Evolutionary conservation across 345 rosid species (phyloP).

Genomic region (Heritiera littoralis): DNA sequence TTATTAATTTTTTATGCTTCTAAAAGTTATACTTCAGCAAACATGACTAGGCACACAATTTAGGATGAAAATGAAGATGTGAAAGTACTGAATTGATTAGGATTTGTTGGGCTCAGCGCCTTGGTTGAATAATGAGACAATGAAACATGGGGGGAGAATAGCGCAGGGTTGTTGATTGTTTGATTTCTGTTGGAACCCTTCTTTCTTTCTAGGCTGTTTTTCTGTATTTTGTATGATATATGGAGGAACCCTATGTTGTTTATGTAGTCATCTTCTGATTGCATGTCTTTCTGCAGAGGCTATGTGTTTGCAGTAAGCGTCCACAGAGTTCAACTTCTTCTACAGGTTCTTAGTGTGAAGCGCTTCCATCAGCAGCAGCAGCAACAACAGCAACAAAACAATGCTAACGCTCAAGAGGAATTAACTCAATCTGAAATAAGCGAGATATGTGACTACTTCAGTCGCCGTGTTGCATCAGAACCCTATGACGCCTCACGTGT

Average conservation of each 20-base stretch:
- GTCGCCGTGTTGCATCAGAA: slow-evolving; percentile 97
- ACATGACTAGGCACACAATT: background rate
- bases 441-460: slow-evolving; percentile 97
- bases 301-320: slow-evolving; percentile 97
- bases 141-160: background rate
- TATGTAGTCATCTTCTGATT: slow-evolving; percentile 14
- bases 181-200: background rate
- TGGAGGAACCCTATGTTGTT: background rate
- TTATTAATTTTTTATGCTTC: background rate
- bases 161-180: background rate
- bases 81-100: background rate
- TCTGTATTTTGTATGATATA: background rate
- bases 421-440: slow-evolving; percentile 80
- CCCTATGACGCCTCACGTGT: slow-evolving; percentile 98
- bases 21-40: background rate
- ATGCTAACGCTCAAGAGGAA: slow-evolving; percentile 77
- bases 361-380: slow-evolving; percentile 93
- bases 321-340: slow-evolving; percentile 98
- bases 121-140: background rate
- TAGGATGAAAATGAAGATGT: background rate
- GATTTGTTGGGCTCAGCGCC: background rate
- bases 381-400: slow-evolving; percentile 75
- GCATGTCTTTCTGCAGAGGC: slow-evolving; percentile 58
- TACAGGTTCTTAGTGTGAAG: slow-evolving; percentile 94
- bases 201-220: background rate